Evolutionary conservation across 768 basidiomycete species (phyloP), one percentile per base, ranked within the genome.

Genomic region (Cystofilobasidium macerans): DNA sequence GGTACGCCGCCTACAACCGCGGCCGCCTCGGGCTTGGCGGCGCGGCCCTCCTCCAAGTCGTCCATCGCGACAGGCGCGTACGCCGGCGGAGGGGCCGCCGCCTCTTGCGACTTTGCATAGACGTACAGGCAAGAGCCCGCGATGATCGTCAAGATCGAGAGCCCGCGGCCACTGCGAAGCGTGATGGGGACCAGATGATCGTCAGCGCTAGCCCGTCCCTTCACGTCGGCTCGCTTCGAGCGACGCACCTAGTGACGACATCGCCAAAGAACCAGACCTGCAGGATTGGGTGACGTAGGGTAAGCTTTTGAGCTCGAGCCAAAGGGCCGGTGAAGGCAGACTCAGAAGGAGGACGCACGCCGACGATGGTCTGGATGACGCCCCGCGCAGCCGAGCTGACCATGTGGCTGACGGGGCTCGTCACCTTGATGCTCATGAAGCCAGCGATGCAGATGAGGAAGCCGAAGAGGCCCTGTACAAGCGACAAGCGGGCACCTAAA

Each of bases 351-450:
- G n/a, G n/a, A n/a, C n/a, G n/a, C n/a, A n/a, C 80, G 28, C 85
- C 89, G 18, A 95, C 79, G 53, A 93, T 74, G 6, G 90, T 89
- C n/a, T 86, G 89, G 0, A 90, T 85, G 32, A 97, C 93, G 22
- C 94, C 92, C 62, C 93, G 87, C 5, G 94, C 89, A 22, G 94
- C 93, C 14, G 91, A 91, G 4, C 90, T 93, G 32, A 95, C 79
- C 93, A 97, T 98, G 76, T 98, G 93, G 2, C 93, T 93, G 74
- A 97, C 91, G 18, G 93, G 93, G 0, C 91, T 94, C 11, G 93
- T 98, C 69, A 97, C 88, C 76, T 98, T 93, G 80, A 98, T 95
- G 30, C 89, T 92, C 35, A 98, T 81, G 68, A 93, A 78, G 69
- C 88, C 89, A 13, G 93, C 92, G 62, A 98, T 83, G 77, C 87